Evolutionary conservation across 2,329 filamentous ascomycete genomes (phyloP).

Genomic region (Hymenotorrendiella dingleyae): DNA sequence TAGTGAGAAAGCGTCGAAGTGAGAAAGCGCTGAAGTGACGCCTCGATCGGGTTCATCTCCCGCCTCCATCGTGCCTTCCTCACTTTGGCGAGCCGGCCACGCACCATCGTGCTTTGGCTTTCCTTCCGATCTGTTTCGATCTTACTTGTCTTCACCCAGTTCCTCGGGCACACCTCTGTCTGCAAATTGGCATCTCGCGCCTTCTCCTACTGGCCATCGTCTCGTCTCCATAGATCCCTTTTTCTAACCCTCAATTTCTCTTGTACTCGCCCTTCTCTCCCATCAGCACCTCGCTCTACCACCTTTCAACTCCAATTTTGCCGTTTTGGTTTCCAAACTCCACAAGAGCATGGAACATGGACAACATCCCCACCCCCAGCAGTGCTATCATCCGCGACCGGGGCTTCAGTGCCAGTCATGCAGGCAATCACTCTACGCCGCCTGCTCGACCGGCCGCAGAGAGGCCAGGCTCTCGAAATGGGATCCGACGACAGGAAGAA

Average conservation of each 20-base stretch:
- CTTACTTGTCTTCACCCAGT: too few species aligned
- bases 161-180: too few species aligned
- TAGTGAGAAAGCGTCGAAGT: too few species aligned
- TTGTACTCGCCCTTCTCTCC: neutral
- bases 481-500: conserved; percentile 34
- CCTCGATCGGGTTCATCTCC: too few species aligned
- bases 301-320: neutral
- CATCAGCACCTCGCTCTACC: neutral
- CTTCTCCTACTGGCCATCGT: too few species aligned
- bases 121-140: too few species aligned
- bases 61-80: too few species aligned
- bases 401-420: conserved; percentile 9
- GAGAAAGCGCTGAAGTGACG: too few species aligned
- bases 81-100: too few species aligned
- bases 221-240: neutral
- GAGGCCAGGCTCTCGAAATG: conserved; percentile 16
- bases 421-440: conserved; percentile 8
- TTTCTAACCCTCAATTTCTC: neutral
- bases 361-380: conserved; percentile 11
- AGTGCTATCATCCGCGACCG: conserved; percentile 10
- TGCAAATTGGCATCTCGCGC: too few species aligned
- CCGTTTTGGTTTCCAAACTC: too few species aligned
- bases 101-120: too few species aligned
- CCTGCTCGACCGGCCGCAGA: conserved; percentile 17
- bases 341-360: conserved; percentile 22